A percentile compares a stretch with the other conserved stretches of the same genome.
phyloP scores from a whole-genome alignment of 139 green algal species.

The Ulvella scutata region DNA sequence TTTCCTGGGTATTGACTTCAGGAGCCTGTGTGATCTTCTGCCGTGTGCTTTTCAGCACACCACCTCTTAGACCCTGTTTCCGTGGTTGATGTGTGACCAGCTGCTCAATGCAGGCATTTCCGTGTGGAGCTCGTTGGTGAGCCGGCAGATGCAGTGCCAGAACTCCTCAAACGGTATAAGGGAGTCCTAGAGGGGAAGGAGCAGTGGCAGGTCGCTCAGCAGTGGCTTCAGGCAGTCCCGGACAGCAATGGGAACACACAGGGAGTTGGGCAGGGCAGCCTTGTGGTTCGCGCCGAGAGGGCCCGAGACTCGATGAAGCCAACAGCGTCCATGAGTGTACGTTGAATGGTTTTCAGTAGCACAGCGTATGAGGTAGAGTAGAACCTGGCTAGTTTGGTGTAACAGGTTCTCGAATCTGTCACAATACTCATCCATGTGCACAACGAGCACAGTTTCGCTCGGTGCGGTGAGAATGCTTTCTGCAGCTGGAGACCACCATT shows the following conservation, averaged over 20 bases:
- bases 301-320: conserved; percentile 12
- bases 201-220: conserved; percentile 17
- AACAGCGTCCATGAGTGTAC: conserved; percentile 4
- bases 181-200: conserved; percentile 13
- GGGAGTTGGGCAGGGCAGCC: conserved; percentile 28
- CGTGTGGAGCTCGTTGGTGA: conserved; percentile 76
- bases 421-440: background rate
- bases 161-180: conserved; percentile 47
- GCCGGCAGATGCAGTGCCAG: conserved; percentile 24
- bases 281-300: conserved; percentile 22
- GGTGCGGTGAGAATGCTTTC: background rate
- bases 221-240: conserved; percentile 23
- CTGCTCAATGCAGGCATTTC: conserved; percentile 26
- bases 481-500: background rate
- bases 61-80: background rate
- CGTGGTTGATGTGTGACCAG: background rate
- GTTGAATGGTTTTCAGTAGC: background rate
- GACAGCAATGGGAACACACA: conserved; percentile 29
- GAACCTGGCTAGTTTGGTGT: background rate
- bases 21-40: background rate
- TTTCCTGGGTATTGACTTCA: background rate
- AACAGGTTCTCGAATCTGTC: background rate
- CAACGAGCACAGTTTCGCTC: background rate
- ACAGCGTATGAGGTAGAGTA: background rate
- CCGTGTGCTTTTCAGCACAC: background rate